Base-by-base conservation (phyloP, 768 basidiomycete genomes). In the Pleurotus salmoneostramineus region DNA sequence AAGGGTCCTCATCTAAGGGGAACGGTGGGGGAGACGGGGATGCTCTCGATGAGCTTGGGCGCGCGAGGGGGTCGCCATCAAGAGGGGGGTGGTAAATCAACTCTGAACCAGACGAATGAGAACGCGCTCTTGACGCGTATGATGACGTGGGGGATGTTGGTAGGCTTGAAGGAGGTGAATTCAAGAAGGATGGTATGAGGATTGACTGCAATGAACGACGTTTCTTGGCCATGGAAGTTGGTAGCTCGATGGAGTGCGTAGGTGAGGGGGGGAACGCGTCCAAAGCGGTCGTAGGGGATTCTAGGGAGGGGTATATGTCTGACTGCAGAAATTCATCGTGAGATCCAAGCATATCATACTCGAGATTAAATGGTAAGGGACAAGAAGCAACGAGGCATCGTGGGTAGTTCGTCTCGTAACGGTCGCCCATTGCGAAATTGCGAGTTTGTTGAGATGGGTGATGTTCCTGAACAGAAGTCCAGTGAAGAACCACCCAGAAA, bases 1-100 rank as follows among this genome's bases (percentile, higher is more conserved):
- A 91, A 1, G 89, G 89, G 63, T 91, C 89, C 52, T 86, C 83
- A 63, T 89, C 88, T 27, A 88, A 72, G 15, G 89, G 75, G 60
- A 73, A 78, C n/a, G 66, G 69, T 12, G 72, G 73, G 4, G 75
- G 72, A 11, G 75, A 76, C 4, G 75, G 72, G 10, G 75, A 76
- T 61, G 61, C 47, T 64, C 54, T 57, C 12, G 60, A 35, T 36
- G 60, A 65, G 32, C 55, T 21, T 17, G 58, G 58, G 11, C 67
- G 68, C 46, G 73, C 31, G 5, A 17, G 14, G n/a, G 36, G 8
- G 8, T 55, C 50, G 60, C 21, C 64, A 63, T 27, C 49, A 35
- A 32, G 49, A 44, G 27, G 61, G 6, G 37, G 63, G 45, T 12
- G 64, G 35, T 42, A 61, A 56, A 44, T 57, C 40, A 46, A 58